Conservation (phyloP, 345 rosid species). For the Euphorbia peplus region DNA sequence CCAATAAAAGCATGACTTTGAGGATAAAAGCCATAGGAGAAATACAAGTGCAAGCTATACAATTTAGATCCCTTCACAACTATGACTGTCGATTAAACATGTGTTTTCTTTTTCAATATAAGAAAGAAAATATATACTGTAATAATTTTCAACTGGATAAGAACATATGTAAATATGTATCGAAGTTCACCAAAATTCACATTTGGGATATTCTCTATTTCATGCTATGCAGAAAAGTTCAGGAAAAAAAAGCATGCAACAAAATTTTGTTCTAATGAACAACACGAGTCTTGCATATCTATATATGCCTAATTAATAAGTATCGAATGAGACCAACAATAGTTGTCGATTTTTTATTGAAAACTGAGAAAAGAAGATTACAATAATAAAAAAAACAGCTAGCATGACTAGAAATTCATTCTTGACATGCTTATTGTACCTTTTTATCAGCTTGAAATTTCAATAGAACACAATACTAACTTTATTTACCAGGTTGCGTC, state of each 20-base stretch:
- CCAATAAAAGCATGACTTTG: not conserved
- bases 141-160: not conserved
- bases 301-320: not conserved
- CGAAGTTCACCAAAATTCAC: not conserved
- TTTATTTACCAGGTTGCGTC: too few species aligned
- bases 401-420: too few species aligned
- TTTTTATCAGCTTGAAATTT: too few species aligned
- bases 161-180: too few species aligned
- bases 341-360: too few species aligned
- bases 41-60: not conserved
- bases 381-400: too few species aligned
- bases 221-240: not conserved
- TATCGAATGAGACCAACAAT: too few species aligned
- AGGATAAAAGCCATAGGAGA: not conserved
- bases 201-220: not conserved
- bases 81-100: not conserved
- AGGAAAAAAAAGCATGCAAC: not conserved
- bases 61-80: not conserved
- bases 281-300: not conserved
- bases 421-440: too few species aligned
- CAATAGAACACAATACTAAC: too few species aligned
- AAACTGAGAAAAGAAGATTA: too few species aligned
- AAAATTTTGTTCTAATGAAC: not conserved
- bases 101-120: not conserved
- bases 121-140: too few species aligned